Conservation (phyloP, 1,139 yeast genomes). For the Arxiozyma slooffiae region DNA sequence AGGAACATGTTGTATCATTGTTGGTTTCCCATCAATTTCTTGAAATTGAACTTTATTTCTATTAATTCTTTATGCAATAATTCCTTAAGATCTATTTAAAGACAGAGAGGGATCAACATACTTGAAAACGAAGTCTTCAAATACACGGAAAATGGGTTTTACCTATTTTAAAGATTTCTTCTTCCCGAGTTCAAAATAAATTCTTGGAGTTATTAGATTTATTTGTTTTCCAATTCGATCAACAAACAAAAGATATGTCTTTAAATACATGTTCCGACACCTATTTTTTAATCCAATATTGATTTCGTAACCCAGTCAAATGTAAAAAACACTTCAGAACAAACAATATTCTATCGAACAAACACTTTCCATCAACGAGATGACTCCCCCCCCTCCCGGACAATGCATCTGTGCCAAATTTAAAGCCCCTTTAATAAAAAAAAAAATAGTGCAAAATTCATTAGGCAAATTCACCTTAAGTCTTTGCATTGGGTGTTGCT, state of each 20-base stretch:
- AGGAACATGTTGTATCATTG: slow-evolving; percentile 15
- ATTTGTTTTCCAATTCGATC: slow-evolving; percentile 53
- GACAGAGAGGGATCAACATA: background rate
- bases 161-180: slow-evolving; percentile 57
- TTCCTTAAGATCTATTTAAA: background rate
- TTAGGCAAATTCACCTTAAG: slow-evolving; percentile 82
- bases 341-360: slow-evolving; percentile 75
- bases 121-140: slow-evolving; percentile 11
- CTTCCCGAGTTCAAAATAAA: slow-evolving; percentile 49
- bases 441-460: slow-evolving; percentile 60
- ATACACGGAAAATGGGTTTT: slow-evolving; percentile 57
- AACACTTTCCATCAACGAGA: slow-evolving; percentile 78
- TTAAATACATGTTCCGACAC: slow-evolving; percentile 54
- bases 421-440: slow-evolving; percentile 65
- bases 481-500: slow-evolving; percentile 74
- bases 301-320: slow-evolving; percentile 52
- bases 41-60: slow-evolving; percentile 10
- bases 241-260: slow-evolving; percentile 62
- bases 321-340: slow-evolving; percentile 78
- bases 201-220: slow-evolving; percentile 38
- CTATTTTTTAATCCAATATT: slow-evolving; percentile 56
- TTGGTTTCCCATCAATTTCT: slow-evolving; percentile 1
- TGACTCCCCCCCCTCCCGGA: slow-evolving; percentile 49
- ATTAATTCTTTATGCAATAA: slow-evolving; percentile 19
- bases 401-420: slow-evolving; percentile 53